A percentile compares a stretch with the other conserved stretches of the same genome.
phyloP scores from a whole-genome alignment of 148 eudicot species.

The Vaccinium darrowii region DNA sequence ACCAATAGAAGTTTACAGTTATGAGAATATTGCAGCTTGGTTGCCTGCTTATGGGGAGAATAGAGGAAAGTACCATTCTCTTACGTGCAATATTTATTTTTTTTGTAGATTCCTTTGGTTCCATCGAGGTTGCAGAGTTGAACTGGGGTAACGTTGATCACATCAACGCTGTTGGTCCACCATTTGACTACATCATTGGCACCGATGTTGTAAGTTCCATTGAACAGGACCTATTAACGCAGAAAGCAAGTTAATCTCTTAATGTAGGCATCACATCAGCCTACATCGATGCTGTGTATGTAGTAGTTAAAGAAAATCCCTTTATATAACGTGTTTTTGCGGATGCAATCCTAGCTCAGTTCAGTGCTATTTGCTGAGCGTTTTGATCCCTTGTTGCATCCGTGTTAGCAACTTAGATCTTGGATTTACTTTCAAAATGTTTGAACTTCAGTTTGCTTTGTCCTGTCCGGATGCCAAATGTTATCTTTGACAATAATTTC shows the following conservation, averaged over 20 bases:
- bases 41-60: neutral
- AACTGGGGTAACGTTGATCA: slow-evolving; percentile 87
- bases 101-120: slow-evolving; percentile 69
- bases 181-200: slow-evolving; percentile 86
- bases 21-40: neutral
- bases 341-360: neutral
- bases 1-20: neutral
- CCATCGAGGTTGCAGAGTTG: slow-evolving; percentile 74
- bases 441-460: neutral
- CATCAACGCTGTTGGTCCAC: slow-evolving; percentile 74
- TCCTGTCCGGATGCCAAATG: neutral
- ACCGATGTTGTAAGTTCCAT: slow-evolving; percentile 81
- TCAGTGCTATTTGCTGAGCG: neutral
- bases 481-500: neutral
- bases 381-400: neutral
- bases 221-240: neutral
- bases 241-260: neutral
- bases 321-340: neutral
- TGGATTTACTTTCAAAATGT: neutral
- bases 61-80: neutral
- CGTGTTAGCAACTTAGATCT: neutral
- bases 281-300: neutral
- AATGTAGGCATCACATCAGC: neutral
- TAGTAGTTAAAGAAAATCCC: neutral
- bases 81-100: slow-evolving; percentile 4